phyloP scores from a whole-genome alignment of 768 basidiomycete species.

The Candolleomyces eurysporus region DNA sequence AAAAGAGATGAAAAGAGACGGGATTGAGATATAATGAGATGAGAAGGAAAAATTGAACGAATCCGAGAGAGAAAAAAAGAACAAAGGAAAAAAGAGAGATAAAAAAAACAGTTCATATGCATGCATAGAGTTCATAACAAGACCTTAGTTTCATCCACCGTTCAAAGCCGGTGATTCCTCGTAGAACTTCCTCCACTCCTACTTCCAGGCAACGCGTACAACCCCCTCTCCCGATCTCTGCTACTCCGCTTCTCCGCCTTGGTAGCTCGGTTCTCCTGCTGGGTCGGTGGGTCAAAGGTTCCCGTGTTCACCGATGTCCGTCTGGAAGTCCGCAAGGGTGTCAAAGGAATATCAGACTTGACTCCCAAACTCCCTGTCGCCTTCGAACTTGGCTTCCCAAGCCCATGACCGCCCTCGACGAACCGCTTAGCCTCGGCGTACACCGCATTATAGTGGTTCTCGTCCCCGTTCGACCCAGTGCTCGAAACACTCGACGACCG shows the following conservation, averaged over 20 bases:
- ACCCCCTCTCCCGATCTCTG: neutral
- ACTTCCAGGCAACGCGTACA: neutral
- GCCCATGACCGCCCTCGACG: neutral
- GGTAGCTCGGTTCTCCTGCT: too few relatives aligned
- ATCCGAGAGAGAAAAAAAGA: neutral
- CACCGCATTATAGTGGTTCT: neutral
- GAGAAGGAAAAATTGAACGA: neutral
- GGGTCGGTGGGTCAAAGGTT: neutral
- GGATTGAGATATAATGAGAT: neutral
- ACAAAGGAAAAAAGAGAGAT: neutral
- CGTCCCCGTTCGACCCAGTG: constrained; percentile 2
- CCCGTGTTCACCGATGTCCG: neutral
- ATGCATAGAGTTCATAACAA: constrained; percentile 1
- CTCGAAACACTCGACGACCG: neutral
- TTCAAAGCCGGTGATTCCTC: neutral
- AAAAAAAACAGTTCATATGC: constrained; percentile 3
- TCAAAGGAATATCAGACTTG: constrained; percentile 1
- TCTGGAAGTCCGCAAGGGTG: neutral
- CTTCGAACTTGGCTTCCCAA: neutral
- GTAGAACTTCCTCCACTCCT: neutral
- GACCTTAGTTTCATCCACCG: neutral
- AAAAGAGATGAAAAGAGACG: neutral
- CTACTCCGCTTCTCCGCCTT: neutral
- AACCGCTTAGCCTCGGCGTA: constrained; percentile 5
- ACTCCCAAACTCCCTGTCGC: neutral